Conservation (phyloP, 768 basidiomycete species). For the Leccinum truebloodii region DNA sequence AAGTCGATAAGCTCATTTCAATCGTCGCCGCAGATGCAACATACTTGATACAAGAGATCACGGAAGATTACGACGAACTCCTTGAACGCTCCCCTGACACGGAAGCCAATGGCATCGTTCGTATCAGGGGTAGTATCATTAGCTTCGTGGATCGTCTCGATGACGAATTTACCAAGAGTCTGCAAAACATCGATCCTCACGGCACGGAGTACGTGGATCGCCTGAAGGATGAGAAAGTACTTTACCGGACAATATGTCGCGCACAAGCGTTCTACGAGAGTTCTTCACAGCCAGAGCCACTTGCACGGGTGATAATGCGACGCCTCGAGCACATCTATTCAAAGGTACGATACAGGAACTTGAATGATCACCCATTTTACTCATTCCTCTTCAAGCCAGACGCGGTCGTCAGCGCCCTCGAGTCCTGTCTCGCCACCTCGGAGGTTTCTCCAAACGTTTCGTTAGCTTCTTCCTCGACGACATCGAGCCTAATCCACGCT, state of each 20-base stretch:
- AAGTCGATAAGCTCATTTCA: conserved; percentile 85
- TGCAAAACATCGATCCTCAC: conserved; percentile 98
- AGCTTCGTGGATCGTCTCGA: conserved; percentile 95
- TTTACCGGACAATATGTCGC: conserved; percentile 92
- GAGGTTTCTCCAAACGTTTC: conserved; percentile 64
- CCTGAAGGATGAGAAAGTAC: conserved; percentile 90
- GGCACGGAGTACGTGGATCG: conserved; percentile 99
- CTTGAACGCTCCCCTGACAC: conserved; percentile 75
- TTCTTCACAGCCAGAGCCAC: conserved; percentile 71
- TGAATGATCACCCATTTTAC: not conserved
- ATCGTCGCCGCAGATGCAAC: conserved; percentile 69
- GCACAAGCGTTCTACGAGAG: conserved; percentile 91
- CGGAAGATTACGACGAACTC: conserved; percentile 90
- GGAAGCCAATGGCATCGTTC: conserved; percentile 72
- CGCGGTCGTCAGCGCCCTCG: conserved; percentile 87
- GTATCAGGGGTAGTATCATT: conserved; percentile 93
- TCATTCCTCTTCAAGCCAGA: conserved; percentile 67
- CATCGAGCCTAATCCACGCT: conserved; percentile 80
- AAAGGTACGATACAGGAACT: conserved; percentile 56
- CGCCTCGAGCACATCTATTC: conserved; percentile 97
- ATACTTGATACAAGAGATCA: conserved; percentile 85
- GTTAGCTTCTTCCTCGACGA: conserved; percentile 52
- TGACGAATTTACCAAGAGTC: conserved; percentile 95
- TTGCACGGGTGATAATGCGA: conserved; percentile 90
- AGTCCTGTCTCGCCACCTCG: conserved; percentile 60